Percentiles rank a stretch among this genome's conserved stretches.
phyloP scores from a whole-genome alignment of 371 early-diverging fungal genomes.

The Mucor plumbeus region DNA sequence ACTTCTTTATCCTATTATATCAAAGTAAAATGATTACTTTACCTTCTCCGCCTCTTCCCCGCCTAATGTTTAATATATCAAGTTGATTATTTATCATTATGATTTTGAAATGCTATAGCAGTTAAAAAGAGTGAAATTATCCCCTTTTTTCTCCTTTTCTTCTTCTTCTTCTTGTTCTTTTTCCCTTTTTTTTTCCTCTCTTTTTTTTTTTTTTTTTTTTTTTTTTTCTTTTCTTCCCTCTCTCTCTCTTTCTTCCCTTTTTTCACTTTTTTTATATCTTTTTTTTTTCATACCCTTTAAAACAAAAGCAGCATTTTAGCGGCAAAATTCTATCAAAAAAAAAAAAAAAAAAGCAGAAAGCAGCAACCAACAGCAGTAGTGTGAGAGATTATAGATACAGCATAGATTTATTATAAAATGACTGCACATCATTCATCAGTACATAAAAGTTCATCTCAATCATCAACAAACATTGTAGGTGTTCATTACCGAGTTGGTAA shows the following conservation, averaged over 20 bases:
- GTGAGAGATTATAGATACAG: neutral
- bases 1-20: neutral
- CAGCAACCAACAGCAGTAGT: neutral
- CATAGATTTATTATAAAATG: conserved; percentile 1
- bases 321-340: neutral
- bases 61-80: neutral
- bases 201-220: conserved; percentile 1
- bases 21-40: neutral
- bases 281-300: neutral
- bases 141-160: conserved; percentile 11
- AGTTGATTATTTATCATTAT: neutral
- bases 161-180: conserved; percentile 12
- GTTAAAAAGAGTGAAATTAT: neutral
- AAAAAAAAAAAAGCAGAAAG: neutral
- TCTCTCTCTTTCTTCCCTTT: neutral
- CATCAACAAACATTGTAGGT: conserved; percentile 76
- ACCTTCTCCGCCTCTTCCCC: conserved; percentile 6
- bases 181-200: conserved; percentile 2
- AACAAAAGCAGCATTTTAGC: neutral
- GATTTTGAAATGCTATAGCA: neutral
- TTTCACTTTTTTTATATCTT: neutral
- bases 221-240: neutral
- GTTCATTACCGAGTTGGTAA: conserved; percentile 90
- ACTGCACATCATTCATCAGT: conserved; percentile 21
- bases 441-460: conserved; percentile 33